Base-by-base conservation (phyloP, 208 protist species). In the Porcisia hertigi region DNA sequence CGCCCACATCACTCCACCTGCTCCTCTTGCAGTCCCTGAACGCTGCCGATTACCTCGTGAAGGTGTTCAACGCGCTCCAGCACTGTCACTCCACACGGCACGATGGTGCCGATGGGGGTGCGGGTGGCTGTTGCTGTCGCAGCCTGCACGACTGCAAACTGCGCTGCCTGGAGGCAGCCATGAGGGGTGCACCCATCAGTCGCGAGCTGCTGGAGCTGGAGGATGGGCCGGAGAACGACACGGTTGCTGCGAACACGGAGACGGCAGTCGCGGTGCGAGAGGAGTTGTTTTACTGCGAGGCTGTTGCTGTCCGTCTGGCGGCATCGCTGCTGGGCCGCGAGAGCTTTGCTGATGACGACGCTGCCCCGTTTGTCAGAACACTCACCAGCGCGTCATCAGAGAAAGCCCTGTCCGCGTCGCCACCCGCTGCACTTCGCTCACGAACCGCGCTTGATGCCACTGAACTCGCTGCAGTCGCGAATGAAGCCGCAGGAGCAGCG, bases 241-340 rank as follows among this genome's bases (percentile, higher is more conserved):
- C 69, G 62, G 71, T 58, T 0, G 62, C 73, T 1, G 69, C 73
- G 0, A 77, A 75, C 64, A 57, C 66, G 49, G 82, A 86, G 30
- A 71, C 92, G n/a, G 84, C 84, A 23, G 36, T 84, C 16, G 79
- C 84, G 45, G 34, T 92, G 64, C 85, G 84, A 25, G 89, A 96
- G 76, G 88, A 91, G 79, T 67, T 96, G 60, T 30, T 73, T 25
- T 92, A 92, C 81, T 94, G 91, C 73, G 86, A 92, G 79, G 80
- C 83, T 0, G 71, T 81, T 12, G 78, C 82, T 8, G 81, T 88
- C 69, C 81, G 67, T n/a, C 72, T 85, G 14, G 69, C 76, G 41
- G 73, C 82, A 4, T 55, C 57, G 20, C 71, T 80, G 55, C 58
- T 82, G 9, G 73, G 55, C 8, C 41, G 53, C 58, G 39, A 74